Evolutionary conservation across 2,329 filamentous ascomycete species (phyloP).

Genomic region (Keithomyces neogunnii): DNA sequence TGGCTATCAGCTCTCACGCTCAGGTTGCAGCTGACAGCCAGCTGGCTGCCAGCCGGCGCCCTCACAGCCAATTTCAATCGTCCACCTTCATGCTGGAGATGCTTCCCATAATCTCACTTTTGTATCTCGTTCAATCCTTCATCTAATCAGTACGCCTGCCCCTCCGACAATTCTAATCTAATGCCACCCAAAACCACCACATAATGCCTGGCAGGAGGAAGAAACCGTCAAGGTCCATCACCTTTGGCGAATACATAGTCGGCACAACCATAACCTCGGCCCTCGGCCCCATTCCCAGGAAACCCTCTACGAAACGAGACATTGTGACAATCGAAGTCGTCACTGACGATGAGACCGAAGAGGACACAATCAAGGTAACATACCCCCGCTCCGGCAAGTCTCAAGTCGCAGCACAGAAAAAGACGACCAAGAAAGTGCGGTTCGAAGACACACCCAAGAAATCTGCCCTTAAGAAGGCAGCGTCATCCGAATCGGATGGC

Average conservation of each 20-base stretch:
- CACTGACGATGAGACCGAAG: slow-evolving; percentile 44
- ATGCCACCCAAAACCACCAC: not conserved
- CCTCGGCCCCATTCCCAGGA: slow-evolving; percentile 18
- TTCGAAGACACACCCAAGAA: slow-evolving; percentile 28
- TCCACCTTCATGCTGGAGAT: not conserved
- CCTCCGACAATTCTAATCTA: not conserved
- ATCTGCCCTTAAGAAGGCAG: slow-evolving; percentile 27
- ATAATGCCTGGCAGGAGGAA: not conserved
- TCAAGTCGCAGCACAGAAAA: slow-evolving; percentile 4
- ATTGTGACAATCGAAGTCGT: slow-evolving; percentile 33
- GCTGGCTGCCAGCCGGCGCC: not conserved
- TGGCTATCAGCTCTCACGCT: not conserved
- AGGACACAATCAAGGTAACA: slow-evolving; percentile 39
- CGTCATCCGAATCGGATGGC: slow-evolving; percentile 11
- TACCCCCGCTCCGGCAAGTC: slow-evolving; percentile 32
- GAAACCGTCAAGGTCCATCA: not conserved
- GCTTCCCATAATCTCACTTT: not conserved
- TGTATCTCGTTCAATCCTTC: not conserved
- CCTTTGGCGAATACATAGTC: slow-evolving; percentile 33
- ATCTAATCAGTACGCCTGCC: not conserved
- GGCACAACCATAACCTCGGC: slow-evolving; percentile 25
- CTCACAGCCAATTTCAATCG: not conserved
- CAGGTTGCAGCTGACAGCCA: not conserved
- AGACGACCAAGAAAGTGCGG: slow-evolving; percentile 32
- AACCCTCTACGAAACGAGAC: slow-evolving; percentile 17